Evolutionary conservation across 805 yeast species (phyloP).

Genomic region (Scheffersomyces ergatensis): DNA sequence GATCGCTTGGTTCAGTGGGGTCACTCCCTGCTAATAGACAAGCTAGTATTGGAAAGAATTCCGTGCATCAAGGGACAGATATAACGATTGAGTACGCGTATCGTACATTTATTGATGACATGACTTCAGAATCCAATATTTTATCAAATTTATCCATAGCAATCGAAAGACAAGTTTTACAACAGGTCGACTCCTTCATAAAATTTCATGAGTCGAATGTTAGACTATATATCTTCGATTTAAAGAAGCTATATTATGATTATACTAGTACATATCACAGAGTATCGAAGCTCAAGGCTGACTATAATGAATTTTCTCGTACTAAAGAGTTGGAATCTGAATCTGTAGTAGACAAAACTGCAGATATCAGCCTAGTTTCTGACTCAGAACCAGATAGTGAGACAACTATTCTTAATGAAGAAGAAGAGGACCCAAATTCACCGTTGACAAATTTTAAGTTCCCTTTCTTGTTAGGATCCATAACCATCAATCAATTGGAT

Average conservation of each 20-base stretch:
- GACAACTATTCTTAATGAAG: neutral
- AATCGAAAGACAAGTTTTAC: conserved; percentile 33
- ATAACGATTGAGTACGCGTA: conserved; percentile 3
- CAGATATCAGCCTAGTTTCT: neutral
- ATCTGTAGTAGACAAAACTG: neutral
- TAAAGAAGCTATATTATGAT: neutral
- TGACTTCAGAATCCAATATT: conserved; percentile 20
- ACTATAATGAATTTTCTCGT: neutral
- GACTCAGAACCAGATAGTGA: neutral
- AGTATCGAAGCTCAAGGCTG: neutral
- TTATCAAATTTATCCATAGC: conserved; percentile 25
- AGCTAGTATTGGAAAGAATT: neutral
- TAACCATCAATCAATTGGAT: conserved; percentile 10
- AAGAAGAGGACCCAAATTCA: neutral
- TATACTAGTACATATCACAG: neutral
- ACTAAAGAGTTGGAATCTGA: neutral
- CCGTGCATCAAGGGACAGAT: neutral
- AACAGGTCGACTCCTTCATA: conserved; percentile 30
- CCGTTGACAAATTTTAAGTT: conserved; percentile 18
- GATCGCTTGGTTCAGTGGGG: too few relatives aligned
- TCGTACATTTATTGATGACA: conserved; percentile 13
- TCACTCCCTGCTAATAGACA: too few relatives aligned
- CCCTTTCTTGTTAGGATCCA: conserved; percentile 32
- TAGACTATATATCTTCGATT: neutral
- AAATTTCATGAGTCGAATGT: conserved; percentile 33